Evolutionary conservation across 768 basidiomycete genomes (phyloP).

Genomic region (Dictyophora rubrovolvata): DNA sequence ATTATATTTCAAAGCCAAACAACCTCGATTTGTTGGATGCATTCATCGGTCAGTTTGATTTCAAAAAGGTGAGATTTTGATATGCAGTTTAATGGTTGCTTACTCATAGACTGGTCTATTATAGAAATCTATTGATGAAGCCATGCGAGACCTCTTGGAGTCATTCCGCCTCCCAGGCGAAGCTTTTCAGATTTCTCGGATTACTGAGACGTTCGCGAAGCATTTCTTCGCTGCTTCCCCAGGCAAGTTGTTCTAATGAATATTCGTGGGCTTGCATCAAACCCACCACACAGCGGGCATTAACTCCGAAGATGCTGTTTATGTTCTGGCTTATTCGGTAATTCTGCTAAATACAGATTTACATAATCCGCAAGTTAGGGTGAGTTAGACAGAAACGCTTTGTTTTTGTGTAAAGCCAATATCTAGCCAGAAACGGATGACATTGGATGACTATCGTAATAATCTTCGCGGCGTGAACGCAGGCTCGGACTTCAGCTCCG

Average conservation of each 20-base stretch:
- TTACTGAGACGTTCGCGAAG: conserved; percentile 91
- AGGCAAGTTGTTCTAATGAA: conserved; percentile 32
- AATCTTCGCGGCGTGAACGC: conserved; percentile 93
- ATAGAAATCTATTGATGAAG: conserved; percentile 92
- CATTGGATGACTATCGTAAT: conserved; percentile 84
- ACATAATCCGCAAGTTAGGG: conserved; percentile 88
- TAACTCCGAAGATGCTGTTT: conserved; percentile 84
- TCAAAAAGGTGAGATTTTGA: conserved; percentile 57
- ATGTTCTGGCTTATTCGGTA: conserved; percentile 89
- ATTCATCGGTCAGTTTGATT: conserved; percentile 84
- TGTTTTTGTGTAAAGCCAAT: conserved; percentile 1
- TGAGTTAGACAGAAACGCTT: conserved; percentile 26
- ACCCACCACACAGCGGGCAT: conserved; percentile 55
- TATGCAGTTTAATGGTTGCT: background rate
- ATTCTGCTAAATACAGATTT: conserved; percentile 98
- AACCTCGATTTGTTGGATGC: conserved; percentile 76
- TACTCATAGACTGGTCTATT: background rate
- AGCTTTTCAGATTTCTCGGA: conserved; percentile 83
- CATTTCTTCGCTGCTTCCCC: conserved; percentile 81
- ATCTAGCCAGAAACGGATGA: conserved; percentile 83
- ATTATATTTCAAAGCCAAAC: conserved; percentile 84
- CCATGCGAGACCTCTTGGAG: conserved; percentile 90
- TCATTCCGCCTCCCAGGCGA: conserved; percentile 93
- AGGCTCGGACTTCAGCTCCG: conserved; percentile 68
- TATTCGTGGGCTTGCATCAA: background rate